Evolutionary conservation across 176 grass and related monocot species (phyloP).

Genomic region (Phyllostachys edulis): DNA sequence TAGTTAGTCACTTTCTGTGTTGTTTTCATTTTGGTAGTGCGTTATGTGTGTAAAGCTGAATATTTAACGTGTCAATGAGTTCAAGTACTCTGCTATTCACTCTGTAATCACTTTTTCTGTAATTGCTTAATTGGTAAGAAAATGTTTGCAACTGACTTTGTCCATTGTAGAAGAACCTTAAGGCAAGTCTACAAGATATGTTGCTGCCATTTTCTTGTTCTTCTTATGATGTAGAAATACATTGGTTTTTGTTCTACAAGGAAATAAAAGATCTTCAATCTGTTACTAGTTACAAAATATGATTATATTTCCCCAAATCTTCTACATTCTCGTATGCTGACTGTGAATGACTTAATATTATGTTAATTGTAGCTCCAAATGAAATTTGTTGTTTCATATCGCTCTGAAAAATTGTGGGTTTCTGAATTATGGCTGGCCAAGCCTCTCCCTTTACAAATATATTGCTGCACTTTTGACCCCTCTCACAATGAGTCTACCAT

Average conservation of each 20-base stretch:
- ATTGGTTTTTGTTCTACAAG: background rate
- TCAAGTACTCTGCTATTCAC: background rate
- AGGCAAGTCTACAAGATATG: background rate
- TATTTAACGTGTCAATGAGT: background rate
- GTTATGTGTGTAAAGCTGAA: background rate
- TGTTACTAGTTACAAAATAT: background rate
- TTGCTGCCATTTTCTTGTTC: background rate
- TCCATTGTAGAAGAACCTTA: background rate
- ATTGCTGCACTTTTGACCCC: background rate
- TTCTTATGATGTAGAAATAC: background rate
- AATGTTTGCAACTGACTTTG: background rate
- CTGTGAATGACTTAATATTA: background rate
- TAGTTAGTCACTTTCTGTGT: background rate
- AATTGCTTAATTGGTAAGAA: background rate
- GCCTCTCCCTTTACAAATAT: background rate
- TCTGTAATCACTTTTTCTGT: background rate
- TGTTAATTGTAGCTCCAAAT: background rate
- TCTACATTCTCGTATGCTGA: background rate
- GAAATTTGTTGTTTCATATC: background rate
- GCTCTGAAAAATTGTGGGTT: background rate
- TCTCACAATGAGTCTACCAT: constrained; percentile 6
- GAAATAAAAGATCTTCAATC: background rate
- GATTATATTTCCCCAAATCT: background rate
- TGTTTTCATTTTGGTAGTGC: no score
- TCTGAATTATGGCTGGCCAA: background rate